Evolutionary conservation across 139 green algal genomes (phyloP).

Genomic region (Zygnema cylindricum): DNA sequence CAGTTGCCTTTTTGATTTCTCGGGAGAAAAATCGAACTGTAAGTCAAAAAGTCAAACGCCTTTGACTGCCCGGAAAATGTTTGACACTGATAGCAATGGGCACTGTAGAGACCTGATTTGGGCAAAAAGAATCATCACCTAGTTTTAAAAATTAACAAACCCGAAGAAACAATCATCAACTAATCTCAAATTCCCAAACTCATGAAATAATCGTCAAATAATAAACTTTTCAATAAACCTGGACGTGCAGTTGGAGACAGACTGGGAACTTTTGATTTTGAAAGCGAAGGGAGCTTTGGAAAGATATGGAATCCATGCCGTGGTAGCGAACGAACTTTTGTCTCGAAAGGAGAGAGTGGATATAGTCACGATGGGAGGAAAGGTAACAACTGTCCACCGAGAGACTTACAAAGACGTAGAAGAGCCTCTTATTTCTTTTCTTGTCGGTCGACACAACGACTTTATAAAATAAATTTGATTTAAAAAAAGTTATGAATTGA

Average conservation of each 20-base stretch:
- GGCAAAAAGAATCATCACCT: background rate
- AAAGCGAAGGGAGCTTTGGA: slow-evolving; percentile 73
- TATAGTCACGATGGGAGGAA: background rate
- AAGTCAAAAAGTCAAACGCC: background rate
- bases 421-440: slow-evolving; percentile 14
- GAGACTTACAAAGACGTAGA: slow-evolving; percentile 9
- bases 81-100: no score
- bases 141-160: background rate
- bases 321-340: slow-evolving; percentile 94
- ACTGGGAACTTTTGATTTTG: slow-evolving; percentile 73
- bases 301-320: slow-evolving; percentile 84
- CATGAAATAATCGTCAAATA: background rate
- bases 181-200: background rate
- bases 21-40: background rate
- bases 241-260: slow-evolving; percentile 84
- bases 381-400: background rate
- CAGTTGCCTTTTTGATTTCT: background rate
- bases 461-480: no score
- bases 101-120: background rate
- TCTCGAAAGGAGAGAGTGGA: slow-evolving; percentile 67
- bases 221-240: background rate
- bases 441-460: background rate
- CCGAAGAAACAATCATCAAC: no score
- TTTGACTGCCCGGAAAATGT: no score
- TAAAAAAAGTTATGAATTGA: no score